Evolutionary conservation across 1,284 basidiomycete species (phyloP), one percentile per base, ranked within the genome.

Genomic region (Pascua sp.): DNA sequence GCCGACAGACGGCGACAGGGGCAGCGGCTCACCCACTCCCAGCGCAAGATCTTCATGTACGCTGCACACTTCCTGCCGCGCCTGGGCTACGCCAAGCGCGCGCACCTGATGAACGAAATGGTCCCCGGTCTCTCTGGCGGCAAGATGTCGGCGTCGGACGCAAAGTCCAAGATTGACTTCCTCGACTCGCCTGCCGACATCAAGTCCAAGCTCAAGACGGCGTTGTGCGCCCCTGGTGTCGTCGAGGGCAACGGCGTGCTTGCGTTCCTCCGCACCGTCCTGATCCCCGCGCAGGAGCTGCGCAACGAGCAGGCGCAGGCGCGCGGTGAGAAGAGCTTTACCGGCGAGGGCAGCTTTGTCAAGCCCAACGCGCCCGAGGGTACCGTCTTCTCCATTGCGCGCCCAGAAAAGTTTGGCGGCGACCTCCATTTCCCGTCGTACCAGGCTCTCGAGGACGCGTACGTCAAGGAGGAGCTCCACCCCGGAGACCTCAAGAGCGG

Each of bases 41-140:
- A 96, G 90, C 87, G 96, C 57, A 98, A 99, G 81, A 98, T 98
- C 77, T 98, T 98, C 79, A 97, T 91, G 39, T 95, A 95, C 73
- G 95, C 96, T 10, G 94, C 98, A 70, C 85, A 89, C 70, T 93
- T 91, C 82, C 86, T 99, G 53, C 96, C 95, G 3, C 84, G 86
- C 60, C 83, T 99, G 18, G 95, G 96, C 32, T 98, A 98, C 80
- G 80, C 81, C 51, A 97, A 98, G 79, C 90, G 96, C 47, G 90
- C 94, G 0, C 95, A 99, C 77, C 82, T 99, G 41, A 99, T 98
- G 95, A 98, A 97, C 79, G 81, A 85, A 13, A 98, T 99, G 95
- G 93, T 98, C 0, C 95, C 96, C 17, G 95, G 96, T 43, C 84
- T 98, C 47, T 80, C 82, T 12, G 95, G 95, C 37, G 91, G 91